Evolutionary conservation across 208 protist genomes (phyloP).

Genomic region (Perkinsela sp.): DNA sequence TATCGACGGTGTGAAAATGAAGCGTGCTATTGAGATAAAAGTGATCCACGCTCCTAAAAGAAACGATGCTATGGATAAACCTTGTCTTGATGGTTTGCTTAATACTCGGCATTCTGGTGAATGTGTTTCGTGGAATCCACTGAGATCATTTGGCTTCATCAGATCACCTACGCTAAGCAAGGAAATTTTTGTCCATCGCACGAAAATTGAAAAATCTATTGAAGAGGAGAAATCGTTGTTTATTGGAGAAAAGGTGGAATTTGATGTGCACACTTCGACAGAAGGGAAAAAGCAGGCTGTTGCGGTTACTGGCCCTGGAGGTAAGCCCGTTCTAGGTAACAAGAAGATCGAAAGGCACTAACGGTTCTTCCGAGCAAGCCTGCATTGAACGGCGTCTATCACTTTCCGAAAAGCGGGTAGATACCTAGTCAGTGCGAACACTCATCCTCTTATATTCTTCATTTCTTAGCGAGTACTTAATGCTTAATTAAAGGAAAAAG

Average conservation of each 20-base stretch:
- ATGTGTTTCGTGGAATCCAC: background rate
- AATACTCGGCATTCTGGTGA: background rate
- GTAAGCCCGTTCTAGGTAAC: background rate
- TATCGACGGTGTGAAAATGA: background rate
- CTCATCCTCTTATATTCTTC: too few species aligned
- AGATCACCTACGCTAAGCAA: background rate
- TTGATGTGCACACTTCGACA: background rate
- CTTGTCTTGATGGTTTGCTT: background rate
- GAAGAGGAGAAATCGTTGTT: background rate
- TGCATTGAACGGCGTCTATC: too few species aligned
- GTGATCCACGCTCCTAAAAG: background rate
- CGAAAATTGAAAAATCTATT: background rate
- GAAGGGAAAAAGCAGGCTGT: background rate
- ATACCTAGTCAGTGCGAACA: too few species aligned
- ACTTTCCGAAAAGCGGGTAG: too few species aligned
- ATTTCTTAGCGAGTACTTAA: too few species aligned
- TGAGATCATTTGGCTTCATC: background rate
- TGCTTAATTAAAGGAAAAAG: too few species aligned
- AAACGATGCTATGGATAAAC: background rate
- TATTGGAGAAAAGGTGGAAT: background rate
- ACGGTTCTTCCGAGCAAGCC: too few species aligned
- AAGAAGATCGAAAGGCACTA: too few species aligned
- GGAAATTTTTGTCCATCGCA: background rate
- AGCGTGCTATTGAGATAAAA: background rate
- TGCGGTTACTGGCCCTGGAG: background rate